Conservation (phyloP, 73 alveolate genomes). For the Tetrahymena thermophila region DNA sequence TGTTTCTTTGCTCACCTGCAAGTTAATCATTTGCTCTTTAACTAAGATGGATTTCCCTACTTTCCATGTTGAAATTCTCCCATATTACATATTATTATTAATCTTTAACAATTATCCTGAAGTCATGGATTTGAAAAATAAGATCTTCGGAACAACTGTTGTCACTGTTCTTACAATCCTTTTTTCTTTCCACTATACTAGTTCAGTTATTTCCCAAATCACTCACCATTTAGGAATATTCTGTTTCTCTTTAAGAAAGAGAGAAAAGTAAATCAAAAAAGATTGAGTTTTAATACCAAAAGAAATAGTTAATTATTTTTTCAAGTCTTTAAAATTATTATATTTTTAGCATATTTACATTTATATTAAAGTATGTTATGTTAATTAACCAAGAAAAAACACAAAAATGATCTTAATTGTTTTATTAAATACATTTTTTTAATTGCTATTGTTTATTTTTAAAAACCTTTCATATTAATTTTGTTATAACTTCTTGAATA, state of each 20-base stretch:
- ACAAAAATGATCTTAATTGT: too few relatives aligned
- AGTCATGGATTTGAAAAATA: neutral
- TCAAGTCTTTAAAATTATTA: too few relatives aligned
- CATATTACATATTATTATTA: neutral
- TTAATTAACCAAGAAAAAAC: too few relatives aligned
- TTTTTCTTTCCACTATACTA: neutral
- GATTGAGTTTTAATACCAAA: neutral
- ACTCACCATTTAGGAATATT: neutral
- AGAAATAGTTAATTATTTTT: too few relatives aligned
- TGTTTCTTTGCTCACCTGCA: neutral
- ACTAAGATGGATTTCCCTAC: constrained; percentile 3
- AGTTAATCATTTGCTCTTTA: neutral
- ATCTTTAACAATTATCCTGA: neutral
- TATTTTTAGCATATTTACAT: too few relatives aligned
- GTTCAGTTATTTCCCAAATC: neutral
- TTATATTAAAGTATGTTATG: too few relatives aligned
- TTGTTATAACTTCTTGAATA: too few relatives aligned
- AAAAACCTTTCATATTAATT: too few relatives aligned
- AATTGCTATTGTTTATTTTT: too few relatives aligned
- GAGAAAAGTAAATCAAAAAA: neutral
- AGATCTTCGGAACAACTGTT: neutral
- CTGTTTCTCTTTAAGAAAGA: neutral
- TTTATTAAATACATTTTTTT: too few relatives aligned
- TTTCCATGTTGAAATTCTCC: neutral
- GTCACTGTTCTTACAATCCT: neutral